phyloP scores from a whole-genome alignment of 192 early-diverging fungal species.

The Coemansia pectinata region DNA sequence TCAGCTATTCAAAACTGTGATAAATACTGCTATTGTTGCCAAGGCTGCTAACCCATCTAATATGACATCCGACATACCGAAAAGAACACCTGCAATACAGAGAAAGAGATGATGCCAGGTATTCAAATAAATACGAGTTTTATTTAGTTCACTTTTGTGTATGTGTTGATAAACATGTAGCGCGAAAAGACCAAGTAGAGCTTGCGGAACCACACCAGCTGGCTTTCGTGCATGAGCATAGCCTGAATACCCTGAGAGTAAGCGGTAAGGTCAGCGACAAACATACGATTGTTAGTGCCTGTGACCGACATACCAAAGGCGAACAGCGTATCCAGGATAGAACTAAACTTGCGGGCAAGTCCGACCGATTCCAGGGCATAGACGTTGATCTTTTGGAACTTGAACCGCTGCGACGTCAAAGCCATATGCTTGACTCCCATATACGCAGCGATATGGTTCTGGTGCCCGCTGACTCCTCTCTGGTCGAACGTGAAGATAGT shows the following conservation, averaged over 20 bases:
- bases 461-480: constrained; percentile 85
- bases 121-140: background rate
- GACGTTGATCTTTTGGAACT: constrained; percentile 52
- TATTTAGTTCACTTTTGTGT: constrained; percentile 42
- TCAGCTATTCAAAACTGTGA: constrained; percentile 88
- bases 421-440: constrained; percentile 66
- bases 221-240: constrained; percentile 80
- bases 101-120: too few species aligned
- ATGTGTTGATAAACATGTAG: constrained; percentile 85
- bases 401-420: constrained; percentile 55
- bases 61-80: too few species aligned
- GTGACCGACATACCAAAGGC: constrained; percentile 20
- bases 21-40: constrained; percentile 60
- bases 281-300: constrained; percentile 44
- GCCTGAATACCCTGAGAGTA: constrained; percentile 62
- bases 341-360: constrained; percentile 60
- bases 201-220: constrained; percentile 93
- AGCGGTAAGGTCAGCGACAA: constrained; percentile 62
- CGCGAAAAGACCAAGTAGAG: constrained; percentile 83
- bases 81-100: too few species aligned
- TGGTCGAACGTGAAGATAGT: constrained; percentile 87
- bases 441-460: constrained; percentile 83
- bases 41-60: too few species aligned
- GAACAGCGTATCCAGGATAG: constrained; percentile 56
- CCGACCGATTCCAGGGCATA: constrained; percentile 62